These are phyloP conservation scores for Curvularia sp. DNA, from an alignment of 2,329 filamentous ascomycete genomes.

Conservation along the genomic window DNA sequence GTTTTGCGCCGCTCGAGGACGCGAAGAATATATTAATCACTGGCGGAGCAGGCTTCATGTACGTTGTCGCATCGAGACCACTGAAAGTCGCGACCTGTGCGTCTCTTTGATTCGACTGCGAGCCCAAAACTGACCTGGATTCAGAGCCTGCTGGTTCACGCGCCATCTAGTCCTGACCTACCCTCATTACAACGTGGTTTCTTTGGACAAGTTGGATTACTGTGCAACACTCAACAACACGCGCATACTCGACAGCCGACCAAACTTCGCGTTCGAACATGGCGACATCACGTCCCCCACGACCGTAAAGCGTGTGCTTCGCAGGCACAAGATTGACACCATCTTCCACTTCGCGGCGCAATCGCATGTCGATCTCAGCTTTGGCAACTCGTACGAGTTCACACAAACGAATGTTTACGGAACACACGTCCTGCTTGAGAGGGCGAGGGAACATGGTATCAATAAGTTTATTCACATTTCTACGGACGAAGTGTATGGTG, in stretches of 20 bases:
- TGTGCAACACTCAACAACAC: constrained; percentile 83
- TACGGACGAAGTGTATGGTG: constrained; percentile 86
- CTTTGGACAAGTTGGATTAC: constrained; percentile 85
- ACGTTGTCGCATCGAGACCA: constrained; percentile 46
- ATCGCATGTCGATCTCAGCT: constrained; percentile 82
- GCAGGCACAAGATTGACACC: constrained; percentile 76
- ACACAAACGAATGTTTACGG: constrained; percentile 83
- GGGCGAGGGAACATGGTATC: constrained; percentile 73
- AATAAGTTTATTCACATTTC: constrained; percentile 81
- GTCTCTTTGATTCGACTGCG: constrained; percentile 1
- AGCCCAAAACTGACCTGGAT: constrained; percentile 21
- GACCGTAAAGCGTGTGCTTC: constrained; percentile 74
- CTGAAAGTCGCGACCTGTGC: constrained; percentile 12
- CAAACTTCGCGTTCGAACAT: constrained; percentile 80
- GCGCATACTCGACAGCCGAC: constrained; percentile 67
- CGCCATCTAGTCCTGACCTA: constrained; percentile 79
- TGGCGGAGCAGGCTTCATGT: constrained; percentile 87
- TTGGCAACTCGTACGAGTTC: constrained; percentile 82
- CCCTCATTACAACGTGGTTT: constrained; percentile 78
- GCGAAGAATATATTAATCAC: constrained; percentile 85
- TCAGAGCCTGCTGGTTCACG: constrained; percentile 81
- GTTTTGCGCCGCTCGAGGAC: constrained; percentile 71
- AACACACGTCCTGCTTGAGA: constrained; percentile 82
- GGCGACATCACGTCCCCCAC: constrained; percentile 77
- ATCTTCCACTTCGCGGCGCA: constrained; percentile 87